These are phyloP conservation scores for Talaromyces albobiverticillius DNA, from an alignment of 2,329 filamentous ascomycete species.

Conservation along the genomic window DNA sequence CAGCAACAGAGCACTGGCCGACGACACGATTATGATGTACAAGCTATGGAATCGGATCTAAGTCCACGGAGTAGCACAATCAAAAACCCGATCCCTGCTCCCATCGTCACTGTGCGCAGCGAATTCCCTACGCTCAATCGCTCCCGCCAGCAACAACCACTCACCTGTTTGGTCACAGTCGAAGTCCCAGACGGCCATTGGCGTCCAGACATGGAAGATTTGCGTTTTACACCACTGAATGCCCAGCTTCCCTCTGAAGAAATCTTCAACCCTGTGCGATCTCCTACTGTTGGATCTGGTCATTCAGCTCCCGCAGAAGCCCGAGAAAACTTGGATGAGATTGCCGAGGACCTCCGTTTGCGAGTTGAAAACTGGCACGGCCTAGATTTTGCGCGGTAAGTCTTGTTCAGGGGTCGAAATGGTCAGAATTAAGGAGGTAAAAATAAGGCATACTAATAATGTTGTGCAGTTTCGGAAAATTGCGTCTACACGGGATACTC, in stretches of 20 bases:
- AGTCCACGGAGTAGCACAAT: conserved; percentile 64
- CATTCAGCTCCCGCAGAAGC: conserved; percentile 71
- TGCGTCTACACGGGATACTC: conserved; percentile 83
- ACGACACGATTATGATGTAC: conserved; percentile 90
- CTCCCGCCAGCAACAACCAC: conserved; percentile 88
- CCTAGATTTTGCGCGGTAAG: conserved; percentile 75
- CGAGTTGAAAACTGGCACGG: conserved; percentile 99
- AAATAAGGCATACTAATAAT: background rate
- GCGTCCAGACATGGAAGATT: conserved; percentile 78
- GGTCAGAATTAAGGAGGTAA: background rate
- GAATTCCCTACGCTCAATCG: conserved; percentile 93
- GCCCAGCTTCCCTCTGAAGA: conserved; percentile 46
- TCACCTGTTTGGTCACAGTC: conserved; percentile 90
- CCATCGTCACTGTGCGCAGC: conserved; percentile 89
- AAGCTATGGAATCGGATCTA: conserved; percentile 88
- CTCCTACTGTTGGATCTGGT: conserved; percentile 45
- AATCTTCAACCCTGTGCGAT: conserved; percentile 53
- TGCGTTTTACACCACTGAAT: conserved; percentile 54
- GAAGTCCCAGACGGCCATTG: conserved; percentile 93
- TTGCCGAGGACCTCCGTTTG: conserved; percentile 77
- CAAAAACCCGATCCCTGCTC: conserved; percentile 85
- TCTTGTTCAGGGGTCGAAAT: too few species aligned
- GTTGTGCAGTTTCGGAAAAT: conserved; percentile 72
- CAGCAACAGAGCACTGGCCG: conserved; percentile 65
- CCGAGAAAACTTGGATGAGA: conserved; percentile 70